Percentiles rank a stretch among this genome's conserved stretches.
Conservation (phyloP, 306 rosid genomes). For the Corylus heterophylla region DNA sequence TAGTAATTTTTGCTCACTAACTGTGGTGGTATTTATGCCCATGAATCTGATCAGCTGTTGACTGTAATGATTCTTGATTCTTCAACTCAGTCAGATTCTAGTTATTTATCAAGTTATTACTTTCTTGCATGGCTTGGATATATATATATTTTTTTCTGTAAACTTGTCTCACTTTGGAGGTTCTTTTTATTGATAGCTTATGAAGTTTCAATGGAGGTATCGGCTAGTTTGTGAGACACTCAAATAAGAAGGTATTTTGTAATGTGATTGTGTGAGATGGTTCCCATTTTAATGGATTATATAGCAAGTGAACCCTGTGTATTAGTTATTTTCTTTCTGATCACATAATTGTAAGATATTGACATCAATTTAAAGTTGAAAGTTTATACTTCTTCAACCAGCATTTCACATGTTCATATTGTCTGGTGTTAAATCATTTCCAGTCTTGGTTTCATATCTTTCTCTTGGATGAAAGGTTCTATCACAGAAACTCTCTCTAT, state of each 20-base stretch:
- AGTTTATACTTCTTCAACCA: too few relatives aligned
- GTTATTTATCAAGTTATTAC: conserved; percentile 7
- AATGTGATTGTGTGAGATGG: neutral
- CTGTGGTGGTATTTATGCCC: conserved; percentile 10
- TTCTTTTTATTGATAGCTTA: neutral
- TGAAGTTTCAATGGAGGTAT: neutral
- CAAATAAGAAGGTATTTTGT: neutral
- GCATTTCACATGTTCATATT: neutral
- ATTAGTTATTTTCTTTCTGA: neutral
- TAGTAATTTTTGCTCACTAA: conserved; percentile 26
- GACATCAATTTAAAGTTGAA: neutral
- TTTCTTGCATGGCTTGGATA: neutral
- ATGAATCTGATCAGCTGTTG: conserved; percentile 25
- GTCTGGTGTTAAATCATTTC: neutral
- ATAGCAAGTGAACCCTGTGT: neutral
- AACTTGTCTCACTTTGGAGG: neutral
- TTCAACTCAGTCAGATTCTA: neutral
- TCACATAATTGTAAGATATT: neutral
- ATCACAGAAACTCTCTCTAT: neutral
- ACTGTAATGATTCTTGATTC: conserved; percentile 20
- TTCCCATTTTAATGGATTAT: neutral
- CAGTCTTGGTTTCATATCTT: neutral
- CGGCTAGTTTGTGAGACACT: neutral
- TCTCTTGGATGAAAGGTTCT: neutral
- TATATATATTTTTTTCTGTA: neutral